Conservation (phyloP, 495 filamentous ascomycete species). For the Talaromyces borbonicus region DNA sequence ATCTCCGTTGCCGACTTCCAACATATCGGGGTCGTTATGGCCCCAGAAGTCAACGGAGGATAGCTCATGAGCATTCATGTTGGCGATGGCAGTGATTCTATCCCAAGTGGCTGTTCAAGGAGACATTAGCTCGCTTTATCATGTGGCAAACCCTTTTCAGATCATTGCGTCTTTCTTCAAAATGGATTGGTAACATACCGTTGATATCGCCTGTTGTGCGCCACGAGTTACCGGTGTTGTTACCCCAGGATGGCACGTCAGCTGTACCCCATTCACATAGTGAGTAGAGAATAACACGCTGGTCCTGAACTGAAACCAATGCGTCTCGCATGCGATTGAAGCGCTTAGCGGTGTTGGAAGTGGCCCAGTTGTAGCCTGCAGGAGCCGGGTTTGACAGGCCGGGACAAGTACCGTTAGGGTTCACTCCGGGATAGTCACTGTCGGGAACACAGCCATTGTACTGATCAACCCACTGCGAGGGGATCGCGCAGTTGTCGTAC, state of each 20-base stretch:
- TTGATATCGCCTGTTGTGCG: constrained; percentile 45
- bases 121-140: not conserved
- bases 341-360: constrained; percentile 39
- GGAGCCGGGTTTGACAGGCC: constrained; percentile 28
- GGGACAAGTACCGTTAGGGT: constrained; percentile 34
- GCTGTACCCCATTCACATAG: constrained; percentile 58
- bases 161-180: constrained; percentile 10
- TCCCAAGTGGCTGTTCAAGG: constrained; percentile 24
- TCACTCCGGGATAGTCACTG: constrained; percentile 7
- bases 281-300: constrained; percentile 52
- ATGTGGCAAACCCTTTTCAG: not conserved
- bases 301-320: constrained; percentile 29
- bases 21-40: constrained; percentile 56
- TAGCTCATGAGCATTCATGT: constrained; percentile 36
- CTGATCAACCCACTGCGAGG: constrained; percentile 28
- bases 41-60: constrained; percentile 43
- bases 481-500: constrained; percentile 61
- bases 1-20: constrained; percentile 55
- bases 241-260: constrained; percentile 42
- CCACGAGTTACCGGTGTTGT: constrained; percentile 43
- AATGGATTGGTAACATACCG: constrained; percentile 22
- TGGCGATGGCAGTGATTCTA: constrained; percentile 31
- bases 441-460: constrained; percentile 33
- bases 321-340: constrained; percentile 55
- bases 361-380: constrained; percentile 41